Base-by-base conservation (phyloP, 2,329 filamentous ascomycete genomes). In the Monosporascus sp. region DNA sequence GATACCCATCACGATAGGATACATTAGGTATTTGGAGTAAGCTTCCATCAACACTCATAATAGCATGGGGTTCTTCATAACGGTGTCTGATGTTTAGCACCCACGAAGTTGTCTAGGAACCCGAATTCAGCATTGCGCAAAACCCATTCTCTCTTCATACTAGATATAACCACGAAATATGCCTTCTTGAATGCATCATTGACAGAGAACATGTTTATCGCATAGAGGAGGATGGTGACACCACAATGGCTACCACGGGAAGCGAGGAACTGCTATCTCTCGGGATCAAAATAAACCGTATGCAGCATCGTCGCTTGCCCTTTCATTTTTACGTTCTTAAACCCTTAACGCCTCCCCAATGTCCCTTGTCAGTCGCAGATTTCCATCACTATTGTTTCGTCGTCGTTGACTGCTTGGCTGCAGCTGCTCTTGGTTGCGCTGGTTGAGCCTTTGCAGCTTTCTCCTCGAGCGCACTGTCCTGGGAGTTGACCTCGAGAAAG, bases 401-500 rank as follows among this genome's bases (percentile, higher is more conserved):
- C 11, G 49, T 42, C 36, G 55, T 38, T 39, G 53, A 47, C 51
- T 59, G 56, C 50, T 68, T 68, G 51, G 57, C 58, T 15, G 57
- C 56, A 2, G 63, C 53, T 48, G 60, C 37, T 18, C 60, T 41
- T 55, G 59, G 54, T 54, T 62, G 60, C 18, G 64, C 56, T 7
- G 61, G 59, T 42, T 60, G 65, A 36, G 66, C 60, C 52, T 67
- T 65, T 47, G 59, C 51, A 15, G 62, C 55, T 49, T 68, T 65
- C 47, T 67, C 58, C 47, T 57, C 54, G 44, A 61, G 58, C 22
- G 59, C 52, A 46, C 55, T 57, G 22, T 62, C 57, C 15, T 63
- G 78, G n/a, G 90, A 83, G 68, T 99, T 97, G 76, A 96, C 83
- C 71, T 97, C 93, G 65, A 99, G 85, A 75, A 95, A 97, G 72